phyloP scores from a whole-genome alignment of 345 rosid genomes.

The Euphorbia peplus region DNA sequence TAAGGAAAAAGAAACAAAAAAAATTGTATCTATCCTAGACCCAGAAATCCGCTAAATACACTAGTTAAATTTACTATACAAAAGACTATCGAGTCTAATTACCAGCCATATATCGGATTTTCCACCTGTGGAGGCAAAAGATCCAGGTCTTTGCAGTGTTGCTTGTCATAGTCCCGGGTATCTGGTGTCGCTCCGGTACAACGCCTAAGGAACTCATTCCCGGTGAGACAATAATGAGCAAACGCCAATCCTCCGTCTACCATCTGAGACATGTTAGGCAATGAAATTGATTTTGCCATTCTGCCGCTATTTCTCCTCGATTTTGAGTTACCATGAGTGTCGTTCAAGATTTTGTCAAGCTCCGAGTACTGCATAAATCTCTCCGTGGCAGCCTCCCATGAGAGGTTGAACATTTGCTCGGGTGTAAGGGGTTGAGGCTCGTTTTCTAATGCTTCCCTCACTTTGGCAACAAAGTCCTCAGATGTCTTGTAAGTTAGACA shows the following conservation, averaged over 20 bases:
- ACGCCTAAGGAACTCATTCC: conserved; percentile 77
- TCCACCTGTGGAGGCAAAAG: conserved; percentile 82
- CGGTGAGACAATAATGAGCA: conserved; percentile 78
- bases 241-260: conserved; percentile 88
- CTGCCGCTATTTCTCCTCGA: conserved; percentile 23
- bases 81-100: conserved; percentile 13
- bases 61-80: conserved; percentile 12
- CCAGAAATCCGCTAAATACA: conserved; percentile 18
- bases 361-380: conserved; percentile 85
- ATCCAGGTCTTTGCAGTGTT: conserved; percentile 81
- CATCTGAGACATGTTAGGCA: conserved; percentile 57
- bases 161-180: conserved; percentile 69
- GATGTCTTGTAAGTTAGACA: conserved; percentile 86
- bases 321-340: conserved; percentile 14
- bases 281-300: conserved; percentile 45
- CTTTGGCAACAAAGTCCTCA: conserved; percentile 77
- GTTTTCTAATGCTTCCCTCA: conserved; percentile 73
- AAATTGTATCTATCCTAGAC: conserved; percentile 11
- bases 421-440: conserved; percentile 89
- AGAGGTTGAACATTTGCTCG: conserved; percentile 70
- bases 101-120: conserved; percentile 81
- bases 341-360: conserved; percentile 54
- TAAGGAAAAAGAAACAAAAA: not conserved
- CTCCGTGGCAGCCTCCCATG: conserved; percentile 98
- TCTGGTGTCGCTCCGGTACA: conserved; percentile 88